These are phyloP conservation scores for Aurinia saxatilis DNA, from an alignment of 345 rosid species.

Conservation along the genomic window DNA sequence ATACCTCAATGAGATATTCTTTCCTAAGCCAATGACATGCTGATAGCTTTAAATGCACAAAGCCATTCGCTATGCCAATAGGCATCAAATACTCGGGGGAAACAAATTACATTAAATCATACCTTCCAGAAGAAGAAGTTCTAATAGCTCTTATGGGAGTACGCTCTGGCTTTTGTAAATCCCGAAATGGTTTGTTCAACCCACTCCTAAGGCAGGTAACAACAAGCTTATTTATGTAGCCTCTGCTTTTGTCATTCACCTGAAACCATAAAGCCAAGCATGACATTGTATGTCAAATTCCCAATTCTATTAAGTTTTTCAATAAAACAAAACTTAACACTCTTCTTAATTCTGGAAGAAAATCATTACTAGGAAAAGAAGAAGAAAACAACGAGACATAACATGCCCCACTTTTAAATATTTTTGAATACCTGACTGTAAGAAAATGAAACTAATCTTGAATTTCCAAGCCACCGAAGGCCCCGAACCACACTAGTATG, in stretches of 20 bases:
- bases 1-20: not conserved
- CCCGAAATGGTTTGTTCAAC: slow-evolving; percentile 77
- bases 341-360: slow-evolving; percentile 4
- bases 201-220: slow-evolving; percentile 97
- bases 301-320: not conserved
- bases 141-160: slow-evolving; percentile 92
- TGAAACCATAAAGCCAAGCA: slow-evolving; percentile 33
- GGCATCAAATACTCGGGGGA: not conserved
- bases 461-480: slow-evolving; percentile 95
- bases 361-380: not conserved
- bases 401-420: not conserved
- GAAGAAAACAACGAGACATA: slow-evolving; percentile 6
- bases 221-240: slow-evolving; percentile 78
- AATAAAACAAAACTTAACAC: not conserved
- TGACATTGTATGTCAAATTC: not conserved
- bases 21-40: slow-evolving; percentile 7
- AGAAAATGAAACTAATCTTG: slow-evolving; percentile 91
- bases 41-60: slow-evolving; percentile 2
- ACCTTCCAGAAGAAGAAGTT: slow-evolving; percentile 99
- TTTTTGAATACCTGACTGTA: slow-evolving; percentile 51
- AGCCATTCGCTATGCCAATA: not conserved
- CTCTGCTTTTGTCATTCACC: slow-evolving; percentile 90
- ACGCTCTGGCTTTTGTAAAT: slow-evolving; percentile 93
- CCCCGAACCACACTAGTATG: slow-evolving; percentile 79
- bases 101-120: slow-evolving; percentile 4